Evolutionary conservation across 768 basidiomycete genomes (phyloP).

Genomic region (Holtermannia corniformis): DNA sequence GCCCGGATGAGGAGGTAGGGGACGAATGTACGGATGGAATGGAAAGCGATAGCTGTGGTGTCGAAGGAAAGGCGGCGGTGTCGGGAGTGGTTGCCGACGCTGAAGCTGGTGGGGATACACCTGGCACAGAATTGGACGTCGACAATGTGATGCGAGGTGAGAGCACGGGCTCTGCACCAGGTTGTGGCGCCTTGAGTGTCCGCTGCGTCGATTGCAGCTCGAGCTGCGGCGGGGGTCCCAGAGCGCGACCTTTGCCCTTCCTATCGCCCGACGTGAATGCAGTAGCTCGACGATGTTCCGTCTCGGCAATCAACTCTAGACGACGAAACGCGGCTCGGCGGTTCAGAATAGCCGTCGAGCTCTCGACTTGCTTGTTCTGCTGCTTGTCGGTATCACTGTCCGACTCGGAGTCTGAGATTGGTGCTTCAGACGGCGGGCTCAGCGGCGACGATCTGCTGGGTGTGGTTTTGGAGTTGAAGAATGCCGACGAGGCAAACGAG

Average conservation of each 20-base stretch:
- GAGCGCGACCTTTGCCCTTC: not conserved
- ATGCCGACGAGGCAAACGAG: constrained; percentile 1
- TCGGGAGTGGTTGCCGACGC: constrained; percentile 2
- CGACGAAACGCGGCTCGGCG: constrained; percentile 10
- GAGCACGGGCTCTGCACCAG: constrained; percentile 1
- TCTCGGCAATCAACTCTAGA: constrained; percentile 9
- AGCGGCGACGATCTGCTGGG: constrained; percentile 12
- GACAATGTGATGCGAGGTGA: constrained; percentile 18
- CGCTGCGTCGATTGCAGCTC: not conserved
- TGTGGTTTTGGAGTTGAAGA: constrained; percentile 6
- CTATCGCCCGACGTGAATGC: not conserved
- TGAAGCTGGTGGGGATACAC: constrained; percentile 2
- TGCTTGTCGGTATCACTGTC: not conserved
- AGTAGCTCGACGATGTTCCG: constrained; percentile 3
- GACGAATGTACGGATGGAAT: not conserved
- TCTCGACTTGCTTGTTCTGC: not conserved
- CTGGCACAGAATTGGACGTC: constrained; percentile 2
- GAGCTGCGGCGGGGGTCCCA: not conserved
- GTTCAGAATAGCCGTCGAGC: not conserved
- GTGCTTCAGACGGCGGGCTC: not conserved
- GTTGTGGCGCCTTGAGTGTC: not conserved
- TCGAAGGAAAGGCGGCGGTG: constrained; percentile 1
- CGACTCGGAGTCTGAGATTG: not conserved
- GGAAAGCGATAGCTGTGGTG: constrained; percentile 3
- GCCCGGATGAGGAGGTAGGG: not conserved